phyloP scores from a whole-genome alignment of 495 filamentous ascomycete genomes.

The Aspergillus wentii region DNA sequence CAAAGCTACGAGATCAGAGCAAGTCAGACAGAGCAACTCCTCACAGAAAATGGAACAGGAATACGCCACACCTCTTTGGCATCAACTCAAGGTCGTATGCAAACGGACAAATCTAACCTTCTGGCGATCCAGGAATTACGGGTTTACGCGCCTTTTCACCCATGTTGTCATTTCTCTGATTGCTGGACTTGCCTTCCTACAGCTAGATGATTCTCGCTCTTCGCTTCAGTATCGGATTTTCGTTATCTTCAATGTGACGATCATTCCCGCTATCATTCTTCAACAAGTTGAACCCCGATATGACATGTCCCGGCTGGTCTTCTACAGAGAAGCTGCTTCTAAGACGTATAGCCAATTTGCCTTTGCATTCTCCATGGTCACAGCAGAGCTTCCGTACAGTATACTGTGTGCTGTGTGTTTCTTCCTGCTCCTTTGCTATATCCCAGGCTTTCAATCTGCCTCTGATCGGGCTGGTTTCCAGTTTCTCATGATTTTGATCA shows the following conservation, averaged over 20 bases:
- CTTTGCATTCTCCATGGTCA: constrained; percentile 70
- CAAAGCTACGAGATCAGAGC: constrained; percentile 53
- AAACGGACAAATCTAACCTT: constrained; percentile 60
- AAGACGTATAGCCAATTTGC: constrained; percentile 81
- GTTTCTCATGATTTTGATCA: constrained; percentile 78
- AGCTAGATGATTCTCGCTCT: constrained; percentile 61
- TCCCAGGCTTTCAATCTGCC: constrained; percentile 64
- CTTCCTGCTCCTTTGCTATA: constrained; percentile 75
- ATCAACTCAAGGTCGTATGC: constrained; percentile 65
- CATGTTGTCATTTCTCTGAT: constrained; percentile 68
- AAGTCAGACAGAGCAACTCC: constrained; percentile 32
- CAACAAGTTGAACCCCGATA: constrained; percentile 84
- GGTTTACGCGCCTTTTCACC: constrained; percentile 73
- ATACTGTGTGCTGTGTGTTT: constrained; percentile 63
- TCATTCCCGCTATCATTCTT: constrained; percentile 66
- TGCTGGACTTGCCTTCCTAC: constrained; percentile 67
- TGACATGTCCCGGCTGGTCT: constrained; percentile 73
- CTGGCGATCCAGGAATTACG: constrained; percentile 73
- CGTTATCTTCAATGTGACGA: constrained; percentile 66
- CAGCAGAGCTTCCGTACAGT: constrained; percentile 71
- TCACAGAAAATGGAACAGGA: constrained; percentile 47
- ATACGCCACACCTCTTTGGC: constrained; percentile 68
- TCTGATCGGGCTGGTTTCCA: constrained; percentile 68
- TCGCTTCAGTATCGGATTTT: constrained; percentile 77
- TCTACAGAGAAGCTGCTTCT: constrained; percentile 68